Evolutionary conservation across 192 early-diverging fungal species (phyloP).

Genomic region (Entomortierella lignicola): DNA sequence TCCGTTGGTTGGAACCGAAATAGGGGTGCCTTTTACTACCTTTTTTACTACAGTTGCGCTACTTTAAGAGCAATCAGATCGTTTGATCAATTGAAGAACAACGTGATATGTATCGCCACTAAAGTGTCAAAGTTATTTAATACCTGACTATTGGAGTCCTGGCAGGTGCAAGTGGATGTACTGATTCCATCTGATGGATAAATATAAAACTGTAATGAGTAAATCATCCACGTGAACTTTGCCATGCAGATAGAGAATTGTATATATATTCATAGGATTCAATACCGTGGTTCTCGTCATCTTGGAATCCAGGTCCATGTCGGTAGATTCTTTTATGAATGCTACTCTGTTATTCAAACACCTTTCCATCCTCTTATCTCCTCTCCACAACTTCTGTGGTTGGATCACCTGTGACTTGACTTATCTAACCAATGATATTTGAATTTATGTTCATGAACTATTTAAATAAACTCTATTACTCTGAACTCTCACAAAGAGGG

Average conservation of each 20-base stretch:
- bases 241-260: background rate
- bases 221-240: background rate
- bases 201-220: background rate
- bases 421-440: background rate
- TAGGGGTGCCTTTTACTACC: constrained; percentile 29
- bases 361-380: no score
- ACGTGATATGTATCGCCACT: background rate
- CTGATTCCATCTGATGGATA: constrained; percentile 20
- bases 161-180: constrained; percentile 19
- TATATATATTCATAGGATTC: background rate
- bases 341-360: background rate
- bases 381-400: no score
- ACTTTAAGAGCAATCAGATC: background rate
- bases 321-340: background rate
- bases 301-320: constrained; percentile 2
- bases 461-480: background rate
- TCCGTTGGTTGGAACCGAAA: constrained; percentile 34
- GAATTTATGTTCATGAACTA: no score
- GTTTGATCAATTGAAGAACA: no score
- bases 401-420: no score
- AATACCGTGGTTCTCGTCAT: background rate
- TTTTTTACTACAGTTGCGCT: constrained; percentile 14
- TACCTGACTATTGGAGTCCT: constrained; percentile 4
- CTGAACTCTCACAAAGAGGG: constrained; percentile 54
- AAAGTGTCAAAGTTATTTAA: background rate